These are phyloP conservation scores for Ceratobasidium sp. DNA, from an alignment of 1,284 basidiomycete species.

Conservation along the genomic window DNA sequence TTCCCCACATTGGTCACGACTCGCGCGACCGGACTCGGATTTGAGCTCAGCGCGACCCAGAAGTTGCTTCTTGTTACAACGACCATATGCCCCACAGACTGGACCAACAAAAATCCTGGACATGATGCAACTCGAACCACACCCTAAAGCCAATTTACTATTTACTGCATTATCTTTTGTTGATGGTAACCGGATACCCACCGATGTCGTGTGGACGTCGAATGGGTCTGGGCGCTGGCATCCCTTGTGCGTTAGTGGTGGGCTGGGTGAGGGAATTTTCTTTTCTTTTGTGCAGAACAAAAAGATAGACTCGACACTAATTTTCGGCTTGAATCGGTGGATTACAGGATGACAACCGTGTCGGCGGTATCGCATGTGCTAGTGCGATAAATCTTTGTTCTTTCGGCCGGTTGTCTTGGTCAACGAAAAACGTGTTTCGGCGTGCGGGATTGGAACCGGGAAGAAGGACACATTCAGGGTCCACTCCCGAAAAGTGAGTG, in stretches of 20 bases:
- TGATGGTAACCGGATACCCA: conserved; percentile 12
- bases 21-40: neutral
- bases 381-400: conserved; percentile 37
- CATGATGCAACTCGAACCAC: neutral
- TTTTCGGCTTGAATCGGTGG: neutral
- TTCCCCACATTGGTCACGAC: conserved; percentile 10
- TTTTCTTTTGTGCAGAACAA: conserved; percentile 4
- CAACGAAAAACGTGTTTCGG: conserved; percentile 33
- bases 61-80: conserved; percentile 9
- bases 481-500: conserved; percentile 16
- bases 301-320: conserved; percentile 7
- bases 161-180: conserved; percentile 15
- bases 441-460: conserved; percentile 18
- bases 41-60: neutral
- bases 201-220: conserved; percentile 16
- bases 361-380: neutral
- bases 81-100: conserved; percentile 6
- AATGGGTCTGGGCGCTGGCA: conserved; percentile 21
- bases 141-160: neutral
- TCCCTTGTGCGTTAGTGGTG: conserved; percentile 28
- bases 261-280: conserved; percentile 3
- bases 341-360: neutral
- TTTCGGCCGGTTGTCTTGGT: conserved; percentile 18
- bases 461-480: conserved; percentile 20
- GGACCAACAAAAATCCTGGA: neutral